Evolutionary conservation across 345 rosid species (phyloP).

Genomic region (Gossypium raimondii): DNA sequence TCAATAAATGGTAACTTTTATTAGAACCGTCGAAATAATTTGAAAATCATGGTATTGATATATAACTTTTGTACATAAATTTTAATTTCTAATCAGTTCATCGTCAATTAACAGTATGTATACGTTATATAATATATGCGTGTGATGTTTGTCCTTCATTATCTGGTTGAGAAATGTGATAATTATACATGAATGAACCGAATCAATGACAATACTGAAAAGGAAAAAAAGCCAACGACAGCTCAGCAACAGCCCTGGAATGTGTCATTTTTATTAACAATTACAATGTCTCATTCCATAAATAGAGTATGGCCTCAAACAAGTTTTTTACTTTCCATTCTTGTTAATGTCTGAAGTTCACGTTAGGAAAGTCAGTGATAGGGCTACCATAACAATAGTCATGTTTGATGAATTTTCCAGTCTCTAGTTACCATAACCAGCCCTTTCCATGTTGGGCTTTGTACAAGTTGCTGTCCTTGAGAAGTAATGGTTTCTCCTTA

Average conservation of each 20-base stretch:
- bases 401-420: not conserved
- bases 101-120: too few species aligned
- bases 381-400: not conserved
- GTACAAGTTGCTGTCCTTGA: not conserved
- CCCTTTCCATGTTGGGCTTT: not conserved
- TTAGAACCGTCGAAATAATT: too few species aligned
- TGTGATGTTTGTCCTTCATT: not conserved
- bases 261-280: not conserved
- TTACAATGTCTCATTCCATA: not conserved
- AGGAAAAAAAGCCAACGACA: not conserved
- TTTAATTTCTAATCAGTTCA: too few species aligned
- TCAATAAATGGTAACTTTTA: not conserved
- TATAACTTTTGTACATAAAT: too few species aligned
- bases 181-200: not conserved
- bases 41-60: too few species aligned
- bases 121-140: too few species aligned
- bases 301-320: not conserved
- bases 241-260: not conserved
- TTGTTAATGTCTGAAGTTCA: not conserved
- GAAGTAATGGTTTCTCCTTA: not conserved
- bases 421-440: not conserved
- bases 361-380: not conserved
- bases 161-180: not conserved
- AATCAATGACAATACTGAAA: not conserved
- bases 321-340: not conserved